Conservation (phyloP, 805 yeast species). For the Starmerella sirachaensis region DNA sequence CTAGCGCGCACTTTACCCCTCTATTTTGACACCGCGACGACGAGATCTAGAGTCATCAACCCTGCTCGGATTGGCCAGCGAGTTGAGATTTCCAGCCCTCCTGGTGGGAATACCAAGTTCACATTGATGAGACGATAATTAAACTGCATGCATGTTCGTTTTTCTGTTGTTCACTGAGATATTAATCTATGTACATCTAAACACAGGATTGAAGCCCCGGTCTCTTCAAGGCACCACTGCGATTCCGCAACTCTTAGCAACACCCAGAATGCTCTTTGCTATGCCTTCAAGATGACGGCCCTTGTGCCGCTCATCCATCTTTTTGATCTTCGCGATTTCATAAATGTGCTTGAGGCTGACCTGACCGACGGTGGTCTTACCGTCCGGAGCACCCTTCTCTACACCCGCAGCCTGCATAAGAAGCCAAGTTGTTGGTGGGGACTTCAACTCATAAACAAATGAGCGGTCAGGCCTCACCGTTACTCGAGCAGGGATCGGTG, state of each 20-base stretch:
- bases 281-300: slow-evolving; percentile 59
- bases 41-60: no score
- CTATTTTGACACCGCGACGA: no score
- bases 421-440: slow-evolving; percentile 86
- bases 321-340: slow-evolving; percentile 88
- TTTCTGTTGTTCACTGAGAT: background rate
- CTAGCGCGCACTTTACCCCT: background rate
- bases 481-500: slow-evolving; percentile 77
- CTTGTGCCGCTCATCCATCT: slow-evolving; percentile 68
- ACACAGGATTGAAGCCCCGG: no score
- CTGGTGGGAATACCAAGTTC: background rate
- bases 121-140: background rate
- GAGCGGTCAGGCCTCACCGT: slow-evolving; percentile 87
- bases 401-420: slow-evolving; percentile 69
- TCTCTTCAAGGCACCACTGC: slow-evolving; percentile 57
- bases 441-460: slow-evolving; percentile 71
- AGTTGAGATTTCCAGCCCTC: no score
- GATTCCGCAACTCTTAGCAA: slow-evolving; percentile 85
- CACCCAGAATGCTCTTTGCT: slow-evolving; percentile 69
- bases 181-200: background rate
- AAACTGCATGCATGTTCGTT: background rate
- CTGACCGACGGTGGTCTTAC: slow-evolving; percentile 41
- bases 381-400: slow-evolving; percentile 64
- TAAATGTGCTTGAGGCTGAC: slow-evolving; percentile 76
- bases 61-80: no score